A percentile compares a stretch with the other conserved stretches of the same genome.
Conservation (phyloP, 1,284 basidiomycete species). For the Cryptococcus depauperatus region DNA sequence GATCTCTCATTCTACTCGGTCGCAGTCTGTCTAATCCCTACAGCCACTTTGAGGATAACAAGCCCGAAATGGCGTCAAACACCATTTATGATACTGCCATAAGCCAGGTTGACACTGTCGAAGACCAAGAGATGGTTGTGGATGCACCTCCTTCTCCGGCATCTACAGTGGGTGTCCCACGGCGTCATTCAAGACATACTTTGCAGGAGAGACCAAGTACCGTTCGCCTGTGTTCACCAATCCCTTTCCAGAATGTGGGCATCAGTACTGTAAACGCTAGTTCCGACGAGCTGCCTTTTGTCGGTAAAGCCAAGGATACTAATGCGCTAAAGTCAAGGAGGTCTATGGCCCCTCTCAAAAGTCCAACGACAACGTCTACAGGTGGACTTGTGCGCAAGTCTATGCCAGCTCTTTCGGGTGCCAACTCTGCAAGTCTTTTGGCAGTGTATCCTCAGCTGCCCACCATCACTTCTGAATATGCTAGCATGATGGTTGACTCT, state of each 20-base stretch:
- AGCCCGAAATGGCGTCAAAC: not conserved
- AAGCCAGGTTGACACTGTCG: not conserved
- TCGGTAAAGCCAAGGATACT: constrained; percentile 16
- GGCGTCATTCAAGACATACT: constrained; percentile 28
- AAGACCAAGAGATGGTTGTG: constrained; percentile 18
- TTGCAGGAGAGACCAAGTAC: constrained; percentile 33
- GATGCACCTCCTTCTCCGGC: constrained; percentile 32
- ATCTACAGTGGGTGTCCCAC: constrained; percentile 36
- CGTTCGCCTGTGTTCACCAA: constrained; percentile 30
- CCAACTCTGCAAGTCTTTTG: constrained; percentile 15
- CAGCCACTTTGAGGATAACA: constrained; percentile 1
- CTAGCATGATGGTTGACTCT: not conserved
- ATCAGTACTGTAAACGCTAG: constrained; percentile 4
- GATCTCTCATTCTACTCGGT: constrained; percentile 12
- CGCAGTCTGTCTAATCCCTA: constrained; percentile 10
- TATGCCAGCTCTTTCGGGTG: constrained; percentile 24
- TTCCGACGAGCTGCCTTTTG: constrained; percentile 32
- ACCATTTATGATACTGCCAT: not conserved
- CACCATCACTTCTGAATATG: constrained; percentile 10
- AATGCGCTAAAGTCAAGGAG: constrained; percentile 27
- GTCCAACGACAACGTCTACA: not conserved
- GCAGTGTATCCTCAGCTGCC: constrained; percentile 33
- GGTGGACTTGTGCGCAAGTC: constrained; percentile 24
- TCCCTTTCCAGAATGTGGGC: constrained; percentile 8
- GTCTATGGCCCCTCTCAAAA: constrained; percentile 27